Evolutionary conservation across 2,329 filamentous ascomycete genomes (phyloP).

Genomic region (Hypoxylon sp.): DNA sequence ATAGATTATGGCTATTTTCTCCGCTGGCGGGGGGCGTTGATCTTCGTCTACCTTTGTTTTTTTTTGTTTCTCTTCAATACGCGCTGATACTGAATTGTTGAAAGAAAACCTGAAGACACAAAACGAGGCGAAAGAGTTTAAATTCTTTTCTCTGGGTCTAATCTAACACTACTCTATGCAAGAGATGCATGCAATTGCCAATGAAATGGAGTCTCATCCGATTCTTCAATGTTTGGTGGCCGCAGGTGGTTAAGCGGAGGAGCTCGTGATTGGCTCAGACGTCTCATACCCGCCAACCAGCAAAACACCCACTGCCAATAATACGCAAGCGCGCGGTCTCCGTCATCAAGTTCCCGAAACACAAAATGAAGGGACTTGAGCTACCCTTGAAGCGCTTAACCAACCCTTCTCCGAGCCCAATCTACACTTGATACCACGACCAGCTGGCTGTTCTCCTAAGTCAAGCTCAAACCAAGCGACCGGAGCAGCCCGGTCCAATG

Average conservation of each 20-base stretch:
- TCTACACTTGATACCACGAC: constrained; percentile 35
- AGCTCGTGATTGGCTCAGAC: constrained; percentile 47
- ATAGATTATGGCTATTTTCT: too few species aligned
- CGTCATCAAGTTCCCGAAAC: constrained; percentile 42
- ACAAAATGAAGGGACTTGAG: constrained; percentile 29
- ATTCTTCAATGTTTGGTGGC: constrained; percentile 33
- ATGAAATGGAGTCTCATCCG: constrained; percentile 23
- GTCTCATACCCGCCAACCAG: constrained; percentile 33
- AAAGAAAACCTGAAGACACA: not conserved
- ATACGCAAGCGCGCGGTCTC: constrained; percentile 49
- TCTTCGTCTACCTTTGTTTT: not conserved
- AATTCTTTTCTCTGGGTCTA: constrained; percentile 1
- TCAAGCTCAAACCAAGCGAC: constrained; percentile 28
- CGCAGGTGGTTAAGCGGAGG: constrained; percentile 40
- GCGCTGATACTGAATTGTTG: not conserved
- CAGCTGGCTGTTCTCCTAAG: constrained; percentile 12
- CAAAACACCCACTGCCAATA: constrained; percentile 43
- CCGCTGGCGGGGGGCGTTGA: too few species aligned
- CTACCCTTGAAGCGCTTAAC: constrained; percentile 47
- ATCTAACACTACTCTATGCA: constrained; percentile 18
- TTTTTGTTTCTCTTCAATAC: constrained; percentile 6
- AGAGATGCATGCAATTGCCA: constrained; percentile 20
- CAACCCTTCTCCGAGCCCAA: constrained; percentile 41
- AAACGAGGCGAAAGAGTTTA: constrained; percentile 16
- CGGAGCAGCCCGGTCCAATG: constrained; percentile 32